Evolutionary conservation across 352 stramenopile genomes (phyloP).

Genomic region (Globisporangium carolinianum): DNA sequence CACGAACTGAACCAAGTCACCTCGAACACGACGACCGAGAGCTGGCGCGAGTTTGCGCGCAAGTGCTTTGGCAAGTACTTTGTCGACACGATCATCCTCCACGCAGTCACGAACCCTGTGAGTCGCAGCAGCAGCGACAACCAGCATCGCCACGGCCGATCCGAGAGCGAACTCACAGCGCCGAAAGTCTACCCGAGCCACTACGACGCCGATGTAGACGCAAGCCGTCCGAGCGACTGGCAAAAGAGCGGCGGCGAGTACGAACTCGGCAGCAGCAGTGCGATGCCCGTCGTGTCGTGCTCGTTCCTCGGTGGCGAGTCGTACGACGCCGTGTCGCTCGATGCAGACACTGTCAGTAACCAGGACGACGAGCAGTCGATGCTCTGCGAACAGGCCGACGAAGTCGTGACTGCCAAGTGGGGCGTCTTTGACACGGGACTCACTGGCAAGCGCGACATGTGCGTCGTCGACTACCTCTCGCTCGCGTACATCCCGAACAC

Average conservation of each 20-base stretch:
- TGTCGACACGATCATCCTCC: constrained; percentile 69
- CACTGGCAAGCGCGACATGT: constrained; percentile 56
- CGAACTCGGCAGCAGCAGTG: neutral
- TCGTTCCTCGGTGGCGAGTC: constrained; percentile 8
- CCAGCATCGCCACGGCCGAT: constrained; percentile 11
- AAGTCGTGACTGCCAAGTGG: constrained; percentile 74
- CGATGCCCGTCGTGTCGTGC: neutral
- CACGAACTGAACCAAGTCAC: constrained; percentile 72
- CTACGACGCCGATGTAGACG: constrained; percentile 10
- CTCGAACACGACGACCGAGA: constrained; percentile 62
- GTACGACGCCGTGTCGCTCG: constrained; percentile 3
- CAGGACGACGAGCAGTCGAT: constrained; percentile 7
- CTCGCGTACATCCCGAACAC: constrained; percentile 57
- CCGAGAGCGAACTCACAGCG: constrained; percentile 9
- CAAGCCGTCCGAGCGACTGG: constrained; percentile 14
- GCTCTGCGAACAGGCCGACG: constrained; percentile 28
- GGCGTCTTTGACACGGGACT: constrained; percentile 55
- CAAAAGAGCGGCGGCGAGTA: constrained; percentile 19
- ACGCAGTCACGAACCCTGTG: constrained; percentile 30
- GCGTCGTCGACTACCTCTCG: constrained; percentile 67
- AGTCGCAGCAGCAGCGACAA: constrained; percentile 8
- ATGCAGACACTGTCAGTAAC: neutral
- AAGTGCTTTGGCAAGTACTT: constrained; percentile 77
- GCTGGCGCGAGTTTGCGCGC: constrained; percentile 63
- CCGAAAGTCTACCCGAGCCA: constrained; percentile 7